A percentile compares a stretch with the other conserved stretches of the same genome.
Evolutionary conservation across 2,329 filamentous ascomycete genomes (phyloP).

Genomic region (Purpureocillium lavendulum): DNA sequence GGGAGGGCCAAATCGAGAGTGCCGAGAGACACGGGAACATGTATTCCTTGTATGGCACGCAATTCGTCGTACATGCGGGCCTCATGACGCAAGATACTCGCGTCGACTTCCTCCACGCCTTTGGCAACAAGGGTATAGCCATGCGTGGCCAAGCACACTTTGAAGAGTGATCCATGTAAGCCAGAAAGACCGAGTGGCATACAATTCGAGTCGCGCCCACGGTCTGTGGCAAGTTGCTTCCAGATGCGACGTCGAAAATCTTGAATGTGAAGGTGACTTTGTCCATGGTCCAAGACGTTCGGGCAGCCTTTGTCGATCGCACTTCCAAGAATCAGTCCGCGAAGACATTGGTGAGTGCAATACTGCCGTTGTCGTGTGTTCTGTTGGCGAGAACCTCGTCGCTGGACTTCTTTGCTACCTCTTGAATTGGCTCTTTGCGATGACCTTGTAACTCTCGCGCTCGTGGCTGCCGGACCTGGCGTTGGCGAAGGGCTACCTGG

Average conservation of each 20-base stretch:
- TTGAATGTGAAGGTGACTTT: constrained; percentile 12
- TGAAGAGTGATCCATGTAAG: constrained; percentile 24
- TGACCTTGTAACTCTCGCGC: too few species aligned
- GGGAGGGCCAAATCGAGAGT: too few species aligned
- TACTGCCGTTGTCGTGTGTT: too few species aligned
- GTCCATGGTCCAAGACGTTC: constrained; percentile 11
- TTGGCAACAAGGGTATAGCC: constrained; percentile 32
- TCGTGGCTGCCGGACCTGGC: too few species aligned
- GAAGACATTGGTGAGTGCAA: too few species aligned
- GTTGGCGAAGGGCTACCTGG: constrained; percentile 13
- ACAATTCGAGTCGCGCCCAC: constrained; percentile 19
- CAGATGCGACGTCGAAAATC: constrained; percentile 18
- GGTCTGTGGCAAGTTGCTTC: constrained; percentile 19
- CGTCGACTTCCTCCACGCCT: constrained; percentile 18
- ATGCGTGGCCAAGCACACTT: constrained; percentile 22
- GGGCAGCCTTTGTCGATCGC: constrained; percentile 12
- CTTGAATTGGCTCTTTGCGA: too few species aligned
- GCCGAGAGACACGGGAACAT: too few species aligned
- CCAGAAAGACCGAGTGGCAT: constrained; percentile 19
- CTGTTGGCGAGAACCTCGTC: too few species aligned
- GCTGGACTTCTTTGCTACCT: too few species aligned
- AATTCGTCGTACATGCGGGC: too few species aligned
- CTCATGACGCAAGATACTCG: too few species aligned
- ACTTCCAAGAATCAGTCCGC: background rate
- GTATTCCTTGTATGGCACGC: too few species aligned